Evolutionary conservation across 129 eudicot species (phyloP).

Genomic region (Apium graveolens): DNA sequence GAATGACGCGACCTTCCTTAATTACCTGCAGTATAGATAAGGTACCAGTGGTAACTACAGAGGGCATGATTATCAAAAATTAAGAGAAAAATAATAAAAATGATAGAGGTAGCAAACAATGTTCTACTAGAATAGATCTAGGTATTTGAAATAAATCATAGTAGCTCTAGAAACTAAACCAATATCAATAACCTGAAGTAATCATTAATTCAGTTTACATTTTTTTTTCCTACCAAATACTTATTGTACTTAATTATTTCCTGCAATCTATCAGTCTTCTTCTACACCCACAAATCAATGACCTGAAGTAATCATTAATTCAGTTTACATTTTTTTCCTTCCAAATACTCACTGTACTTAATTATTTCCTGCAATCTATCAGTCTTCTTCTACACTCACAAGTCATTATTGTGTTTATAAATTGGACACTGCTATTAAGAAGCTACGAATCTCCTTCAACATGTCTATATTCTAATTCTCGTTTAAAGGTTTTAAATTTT

Average conservation of each 20-base stretch:
- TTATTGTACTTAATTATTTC: not conserved
- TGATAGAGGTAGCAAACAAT: not conserved
- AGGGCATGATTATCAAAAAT: not conserved
- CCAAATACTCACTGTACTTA: not conserved
- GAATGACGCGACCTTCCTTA: slow-evolving; percentile 71
- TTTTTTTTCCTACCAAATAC: not conserved
- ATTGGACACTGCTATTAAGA: not conserved
- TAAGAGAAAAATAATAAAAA: not conserved
- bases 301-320: not conserved
- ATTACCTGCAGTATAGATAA: slow-evolving; percentile 46
- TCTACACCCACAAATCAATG: not conserved
- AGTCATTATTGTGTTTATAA: not conserved
- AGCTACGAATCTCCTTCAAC: not conserved
- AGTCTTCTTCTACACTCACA: not conserved
- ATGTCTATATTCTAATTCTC: not conserved
- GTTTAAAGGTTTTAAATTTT: not conserved
- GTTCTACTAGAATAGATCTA: not conserved
- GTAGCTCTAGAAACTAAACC: not conserved
- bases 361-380: not conserved
- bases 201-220: not conserved
- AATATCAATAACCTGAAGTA: not conserved
- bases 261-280: not conserved
- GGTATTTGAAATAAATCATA: not conserved
- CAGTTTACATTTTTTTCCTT: not conserved
- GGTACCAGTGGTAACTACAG: not conserved